phyloP scores from a whole-genome alignment of 2,329 filamentous ascomycete species.

The Pleurostoma richardsiae region DNA sequence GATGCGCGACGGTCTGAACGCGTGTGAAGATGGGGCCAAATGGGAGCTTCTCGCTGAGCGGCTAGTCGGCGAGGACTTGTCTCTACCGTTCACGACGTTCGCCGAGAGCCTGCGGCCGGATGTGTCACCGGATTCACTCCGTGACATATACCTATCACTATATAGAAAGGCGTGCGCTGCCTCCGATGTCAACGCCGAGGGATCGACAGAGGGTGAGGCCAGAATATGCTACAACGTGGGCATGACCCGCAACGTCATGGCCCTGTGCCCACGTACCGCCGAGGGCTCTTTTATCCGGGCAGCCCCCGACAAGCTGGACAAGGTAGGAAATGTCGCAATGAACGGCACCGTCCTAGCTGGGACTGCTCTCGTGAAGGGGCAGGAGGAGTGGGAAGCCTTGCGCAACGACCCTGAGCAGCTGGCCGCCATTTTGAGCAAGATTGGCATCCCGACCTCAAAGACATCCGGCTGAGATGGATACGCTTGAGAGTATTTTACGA shows the following conservation, averaged over 20 bases:
- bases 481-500: no score
- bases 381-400: conserved; percentile 52
- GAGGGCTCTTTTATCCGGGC: conserved; percentile 36
- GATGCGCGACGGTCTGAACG: conserved; percentile 51
- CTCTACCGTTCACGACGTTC: conserved; percentile 40
- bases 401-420: conserved; percentile 32
- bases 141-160: conserved; percentile 38
- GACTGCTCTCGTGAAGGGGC: conserved; percentile 56
- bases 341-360: conserved; percentile 62
- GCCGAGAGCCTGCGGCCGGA: conserved; percentile 18
- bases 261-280: conserved; percentile 46
- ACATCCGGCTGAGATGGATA: no score
- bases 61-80: conserved; percentile 15
- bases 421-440: conserved; percentile 30
- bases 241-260: conserved; percentile 48
- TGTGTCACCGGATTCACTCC: conserved; percentile 22
- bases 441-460: conserved; percentile 25
- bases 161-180: conserved; percentile 40
- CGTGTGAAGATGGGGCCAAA: conserved; percentile 11
- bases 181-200: conserved; percentile 9
- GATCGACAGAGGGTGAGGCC: conserved; percentile 31
- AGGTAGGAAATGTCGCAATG: conserved; percentile 40
- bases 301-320: conserved; percentile 16
- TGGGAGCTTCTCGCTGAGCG: conserved; percentile 47
- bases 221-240: conserved; percentile 61